Evolutionary conservation across 129 eudicot genomes (phyloP), one percentile per base, ranked within the genome.

Genomic region (Artemisia argyi): DNA sequence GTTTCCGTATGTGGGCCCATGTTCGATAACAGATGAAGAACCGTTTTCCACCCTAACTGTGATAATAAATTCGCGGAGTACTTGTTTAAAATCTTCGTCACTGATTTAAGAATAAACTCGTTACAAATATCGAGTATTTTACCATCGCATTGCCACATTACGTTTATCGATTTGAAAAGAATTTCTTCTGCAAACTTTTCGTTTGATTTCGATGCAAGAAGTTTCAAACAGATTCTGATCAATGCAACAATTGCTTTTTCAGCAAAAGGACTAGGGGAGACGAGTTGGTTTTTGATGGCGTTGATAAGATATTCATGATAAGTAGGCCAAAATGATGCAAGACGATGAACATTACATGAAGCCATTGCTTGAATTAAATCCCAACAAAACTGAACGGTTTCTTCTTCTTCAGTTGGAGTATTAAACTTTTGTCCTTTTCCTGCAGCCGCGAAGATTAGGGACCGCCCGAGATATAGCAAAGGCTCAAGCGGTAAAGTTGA

Each of bases 401-500:
- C 98, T 47, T 94, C 98, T 68, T 94, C 98, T 78, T 94, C 98
- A 1, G 82, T 55, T 0, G 96, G 89, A 17, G 98, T 90, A 74
- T 85, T 88, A 39, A 94, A 94, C 73, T 94, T 94, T 49, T 94
- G 98, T 7, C 98, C 98, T 76, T 86, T 94, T 2, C 98, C 98
- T 0, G 91, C 98, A 0, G 97, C 98, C 4, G 96, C 91, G 52
- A 80, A 85, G 52, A 89, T 83, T 7, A 92, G 65, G 3, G 90
- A 83, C 3, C 95, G 89, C 15, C 98, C 98, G 3, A 92, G 92
- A 70, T 87, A 85, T 22, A 87, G 78, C 82, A 92, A 61, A 2
- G 97, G 77, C 1, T 90, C 96, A 0, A 73, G 69, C 0, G 98
- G 92, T 35, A 94, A 73, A 30, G 63, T 83, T 7, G 89, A 82